Evolutionary conservation across 345 rosid species (phyloP).

Genomic region (Lepidium didymum): DNA sequence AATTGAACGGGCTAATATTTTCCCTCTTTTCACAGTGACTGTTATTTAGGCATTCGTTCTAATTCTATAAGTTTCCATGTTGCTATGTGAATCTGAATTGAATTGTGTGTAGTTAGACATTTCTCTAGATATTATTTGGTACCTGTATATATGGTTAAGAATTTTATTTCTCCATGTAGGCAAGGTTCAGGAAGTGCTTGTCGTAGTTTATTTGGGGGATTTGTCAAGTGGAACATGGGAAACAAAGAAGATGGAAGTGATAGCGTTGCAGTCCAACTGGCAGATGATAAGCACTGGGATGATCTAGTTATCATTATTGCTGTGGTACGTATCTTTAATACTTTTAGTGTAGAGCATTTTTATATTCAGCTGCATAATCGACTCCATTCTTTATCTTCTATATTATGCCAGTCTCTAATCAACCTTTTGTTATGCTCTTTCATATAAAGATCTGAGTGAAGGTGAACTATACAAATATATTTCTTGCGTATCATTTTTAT

Average conservation of each 20-base stretch:
- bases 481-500: background rate
- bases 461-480: background rate
- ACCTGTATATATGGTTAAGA: background rate
- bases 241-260: constrained; percentile 77
- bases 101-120: background rate
- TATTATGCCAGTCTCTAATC: background rate
- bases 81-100: background rate
- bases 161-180: constrained; percentile 35
- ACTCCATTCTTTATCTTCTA: background rate
- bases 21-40: background rate
- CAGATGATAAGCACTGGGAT: constrained; percentile 87
- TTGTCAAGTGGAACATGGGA: constrained; percentile 95
- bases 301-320: constrained; percentile 89
- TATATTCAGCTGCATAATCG: background rate
- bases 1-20: background rate
- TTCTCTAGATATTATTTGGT: background rate
- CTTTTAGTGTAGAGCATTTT: background rate
- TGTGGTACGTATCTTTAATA: constrained; percentile 54
- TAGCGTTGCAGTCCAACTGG: constrained; percentile 86
- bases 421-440: background rate
- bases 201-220: constrained; percentile 94
- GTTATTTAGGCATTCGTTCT: background rate
- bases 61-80: background rate
- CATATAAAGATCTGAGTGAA: background rate
- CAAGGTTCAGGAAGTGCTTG: constrained; percentile 99